Evolutionary conservation across 768 basidiomycete species (phyloP), one percentile per base, ranked within the genome.

Genomic region (Rhizopogon vulgaris): DNA sequence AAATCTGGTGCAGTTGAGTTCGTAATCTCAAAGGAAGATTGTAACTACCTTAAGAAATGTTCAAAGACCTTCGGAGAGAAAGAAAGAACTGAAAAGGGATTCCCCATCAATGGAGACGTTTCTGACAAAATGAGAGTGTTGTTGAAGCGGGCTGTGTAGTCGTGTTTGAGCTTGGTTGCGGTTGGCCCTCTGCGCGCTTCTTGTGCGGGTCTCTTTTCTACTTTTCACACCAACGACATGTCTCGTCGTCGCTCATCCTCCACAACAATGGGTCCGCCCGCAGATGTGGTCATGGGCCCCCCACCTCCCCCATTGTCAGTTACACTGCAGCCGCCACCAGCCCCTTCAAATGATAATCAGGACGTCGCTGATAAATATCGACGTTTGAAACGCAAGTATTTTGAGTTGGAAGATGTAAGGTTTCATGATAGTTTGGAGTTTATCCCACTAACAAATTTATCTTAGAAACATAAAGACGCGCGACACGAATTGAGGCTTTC

Each of bases 351-450:
- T 49, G 75, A 78, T 52, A 60, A 53, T 47, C 74, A 73, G 47
- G 83, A 83, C 46, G 63, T 76, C 55, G 59, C 60, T 42, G 84
- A 85, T 69, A 87, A 85, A 67, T 84, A 85, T 65, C 71, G 69
- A 54, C 79, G 75, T 57, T 72, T 87, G 48, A 89, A 89, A 63
- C 69, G 81, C 39, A 79, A 80, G 38, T 84, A 78, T 63, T 77
- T 78, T 56, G 83, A 85, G 49, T 76, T 87, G 38, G 83, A 87
- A 59, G 81, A 87, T 78, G 87, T 87, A 49, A 59, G 81, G 18
- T 6, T 30, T 24, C 45, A 41, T 32, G 24, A 42, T 24, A 7
- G 22, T 10, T 38, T 18, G 36, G 41, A 49, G 15, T 37, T 37
- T 25, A 28, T 34, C 46, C 14, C 15, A 30, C 32, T 58, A 63